A percentile compares a stretch with the other conserved stretches of the same genome.
phyloP scores from a whole-genome alignment of 2,329 filamentous ascomycete genomes.

The Verticillium nonalfalfae region DNA sequence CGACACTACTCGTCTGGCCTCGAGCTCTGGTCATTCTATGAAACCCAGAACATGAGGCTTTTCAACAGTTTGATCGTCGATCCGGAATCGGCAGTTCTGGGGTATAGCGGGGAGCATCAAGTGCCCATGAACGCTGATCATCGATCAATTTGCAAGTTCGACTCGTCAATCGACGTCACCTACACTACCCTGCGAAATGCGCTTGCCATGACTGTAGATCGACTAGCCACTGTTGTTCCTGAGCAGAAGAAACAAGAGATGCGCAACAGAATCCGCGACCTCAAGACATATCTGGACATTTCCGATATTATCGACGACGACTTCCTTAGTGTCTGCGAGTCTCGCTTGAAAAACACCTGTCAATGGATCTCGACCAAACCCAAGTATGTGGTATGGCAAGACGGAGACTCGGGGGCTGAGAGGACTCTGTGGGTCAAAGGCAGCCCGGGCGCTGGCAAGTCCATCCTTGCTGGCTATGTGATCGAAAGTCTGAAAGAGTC shows the following conservation, averaged over 20 bases:
- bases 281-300: conserved; percentile 10
- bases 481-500: conserved; percentile 15
- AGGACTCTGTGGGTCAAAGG: conserved; percentile 22
- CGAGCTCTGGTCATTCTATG: conserved; percentile 19
- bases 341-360: conserved; percentile 14
- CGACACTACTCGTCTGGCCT: conserved; percentile 11
- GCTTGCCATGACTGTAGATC: conserved; percentile 10
- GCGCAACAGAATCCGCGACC: conserved; percentile 2
- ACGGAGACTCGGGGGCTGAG: background rate
- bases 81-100: conserved; percentile 16
- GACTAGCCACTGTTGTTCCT: background rate
- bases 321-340: conserved; percentile 5
- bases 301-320: conserved; percentile 12
- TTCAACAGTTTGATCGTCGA: conserved; percentile 16
- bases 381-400: conserved; percentile 11
- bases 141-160: conserved; percentile 22
- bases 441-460: conserved; percentile 24
- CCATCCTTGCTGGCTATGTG: conserved; percentile 19
- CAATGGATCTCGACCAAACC: conserved; percentile 14
- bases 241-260: background rate
- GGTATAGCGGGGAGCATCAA: conserved; percentile 15
- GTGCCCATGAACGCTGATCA: conserved; percentile 20
- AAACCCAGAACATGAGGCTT: conserved; percentile 13
- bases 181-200: conserved; percentile 17
- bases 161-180: conserved; percentile 14